Conservation (phyloP, 202 grass and related monocot genomes). For the Setaria viridis region DNA sequence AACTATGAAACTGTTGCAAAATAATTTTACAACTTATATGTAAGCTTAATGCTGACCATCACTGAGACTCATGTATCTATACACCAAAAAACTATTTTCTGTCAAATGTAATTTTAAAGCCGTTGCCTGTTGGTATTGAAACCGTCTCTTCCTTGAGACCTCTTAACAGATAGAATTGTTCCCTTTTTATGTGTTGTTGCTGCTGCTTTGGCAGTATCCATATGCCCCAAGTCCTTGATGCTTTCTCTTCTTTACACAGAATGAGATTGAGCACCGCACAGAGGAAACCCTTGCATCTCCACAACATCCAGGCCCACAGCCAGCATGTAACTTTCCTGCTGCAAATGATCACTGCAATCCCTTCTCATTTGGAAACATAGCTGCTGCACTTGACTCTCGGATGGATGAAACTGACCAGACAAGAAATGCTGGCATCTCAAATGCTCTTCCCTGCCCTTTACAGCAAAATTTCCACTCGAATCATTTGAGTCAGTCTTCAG, state of each 20-base stretch:
- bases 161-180: not conserved
- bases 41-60: constrained; percentile 8
- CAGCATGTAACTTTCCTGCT: constrained; percentile 28
- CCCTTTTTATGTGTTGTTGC: not conserved
- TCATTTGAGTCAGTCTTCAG: constrained; percentile 41
- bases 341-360: constrained; percentile 34
- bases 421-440: constrained; percentile 34
- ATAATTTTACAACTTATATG: not conserved
- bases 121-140: constrained; percentile 13
- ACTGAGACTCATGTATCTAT: not conserved
- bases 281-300: constrained; percentile 41
- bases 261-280: constrained; percentile 57
- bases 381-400: constrained; percentile 34
- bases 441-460: constrained; percentile 37
- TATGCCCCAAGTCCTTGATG: constrained; percentile 37
- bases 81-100: not conserved
- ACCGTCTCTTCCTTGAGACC: not conserved
- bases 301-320: constrained; percentile 33
- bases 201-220: constrained; percentile 19
- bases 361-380: constrained; percentile 45
- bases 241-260: constrained; percentile 52
- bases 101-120: constrained; percentile 9
- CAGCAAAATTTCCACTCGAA: constrained; percentile 14
- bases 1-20: not conserved
- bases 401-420: constrained; percentile 48